These are phyloP conservation scores for Domatiomyces catenatus DNA, from an alignment of 2,329 filamentous ascomycete genomes.

Conservation along the genomic window DNA sequence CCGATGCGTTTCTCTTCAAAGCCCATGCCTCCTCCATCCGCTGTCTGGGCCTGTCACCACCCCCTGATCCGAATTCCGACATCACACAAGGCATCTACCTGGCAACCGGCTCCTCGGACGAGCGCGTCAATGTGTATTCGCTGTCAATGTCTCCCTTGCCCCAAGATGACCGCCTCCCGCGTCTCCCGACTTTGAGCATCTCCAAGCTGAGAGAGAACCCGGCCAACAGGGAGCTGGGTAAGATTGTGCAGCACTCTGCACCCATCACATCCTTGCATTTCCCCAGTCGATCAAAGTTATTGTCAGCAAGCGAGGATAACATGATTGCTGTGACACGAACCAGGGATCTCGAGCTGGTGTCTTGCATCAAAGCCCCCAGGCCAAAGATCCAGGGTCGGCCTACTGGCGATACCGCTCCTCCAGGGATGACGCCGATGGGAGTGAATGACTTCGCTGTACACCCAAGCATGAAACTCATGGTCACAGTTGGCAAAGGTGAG, in stretches of 20 bases:
- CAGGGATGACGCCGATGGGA: slow-evolving; percentile 67
- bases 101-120: slow-evolving; percentile 82
- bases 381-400: slow-evolving; percentile 67
- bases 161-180: slow-evolving; percentile 38
- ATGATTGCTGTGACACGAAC: slow-evolving; percentile 76
- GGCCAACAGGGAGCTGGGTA: slow-evolving; percentile 75
- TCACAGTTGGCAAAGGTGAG: slow-evolving; percentile 80
- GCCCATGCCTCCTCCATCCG: slow-evolving; percentile 82
- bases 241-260: slow-evolving; percentile 70
- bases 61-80: slow-evolving; percentile 39
- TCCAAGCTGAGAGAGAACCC: slow-evolving; percentile 68
- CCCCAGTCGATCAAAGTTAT: slow-evolving; percentile 69
- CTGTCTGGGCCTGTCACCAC: slow-evolving; percentile 70
- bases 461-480: slow-evolving; percentile 91
- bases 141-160: slow-evolving; percentile 56
- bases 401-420: slow-evolving; percentile 74
- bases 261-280: slow-evolving; percentile 68
- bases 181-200: slow-evolving; percentile 52
- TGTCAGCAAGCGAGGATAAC: slow-evolving; percentile 81
- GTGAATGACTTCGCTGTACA: slow-evolving; percentile 93
- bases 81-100: slow-evolving; percentile 68
- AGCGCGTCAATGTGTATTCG: slow-evolving; percentile 87
- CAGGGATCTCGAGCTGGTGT: slow-evolving; percentile 77
- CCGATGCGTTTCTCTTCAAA: slow-evolving; percentile 90
- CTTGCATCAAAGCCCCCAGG: slow-evolving; percentile 74